Base-by-base conservation (phyloP, 106 monocot genomes). In the Platanthera zijinensis region DNA sequence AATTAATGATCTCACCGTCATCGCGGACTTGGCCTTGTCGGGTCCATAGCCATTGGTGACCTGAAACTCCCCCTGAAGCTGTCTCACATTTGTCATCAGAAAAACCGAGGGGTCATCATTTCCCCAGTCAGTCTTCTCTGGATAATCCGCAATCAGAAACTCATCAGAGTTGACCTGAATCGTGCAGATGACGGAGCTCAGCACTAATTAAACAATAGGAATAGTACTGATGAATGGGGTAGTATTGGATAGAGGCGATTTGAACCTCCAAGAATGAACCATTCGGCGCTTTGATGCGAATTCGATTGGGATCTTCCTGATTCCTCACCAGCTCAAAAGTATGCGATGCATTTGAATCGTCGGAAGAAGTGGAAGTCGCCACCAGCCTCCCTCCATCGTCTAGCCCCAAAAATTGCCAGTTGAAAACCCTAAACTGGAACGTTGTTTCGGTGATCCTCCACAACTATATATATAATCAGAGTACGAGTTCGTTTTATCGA, bases 181-280 rank as follows among this genome's bases (percentile, higher is more conserved):
- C 25, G 22, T 2, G 9, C 22, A 66, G 5, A 1, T 15, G 13
- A 51, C 2, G 21, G 11, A 45, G 10, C 5, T 75, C 10, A 3
- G 46, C 45, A 19, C 57, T 5, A 10, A 30, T 0, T 25, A 25
- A 25, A 25, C 4, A 57, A n/a, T 10, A 10, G 14, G 13, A 53
- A 0, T 25, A 25, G 25, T 25, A 25, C 25, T 25, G 0, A 25
- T 25, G 25, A 25, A 25, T 25, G 25, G 25, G 25, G 25, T 25
- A 0, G 25, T 25, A n/a, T n/a, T n/a, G n/a, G n/a, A n/a, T n/a
- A n/a, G n/a, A n/a, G n/a, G n/a, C n/a, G n/a, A n/a, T n/a, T n/a
- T n/a, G 17, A 7, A 86, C 90, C 91, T 91, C 84, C 74, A 91
- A 52, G 80, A 83, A 92, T 22, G 64, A 71, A 3, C 86, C 92